Percentiles rank a stretch among this genome's conserved stretches.
phyloP scores from a whole-genome alignment of 768 basidiomycete species.

The Peribolospora baueri region DNA sequence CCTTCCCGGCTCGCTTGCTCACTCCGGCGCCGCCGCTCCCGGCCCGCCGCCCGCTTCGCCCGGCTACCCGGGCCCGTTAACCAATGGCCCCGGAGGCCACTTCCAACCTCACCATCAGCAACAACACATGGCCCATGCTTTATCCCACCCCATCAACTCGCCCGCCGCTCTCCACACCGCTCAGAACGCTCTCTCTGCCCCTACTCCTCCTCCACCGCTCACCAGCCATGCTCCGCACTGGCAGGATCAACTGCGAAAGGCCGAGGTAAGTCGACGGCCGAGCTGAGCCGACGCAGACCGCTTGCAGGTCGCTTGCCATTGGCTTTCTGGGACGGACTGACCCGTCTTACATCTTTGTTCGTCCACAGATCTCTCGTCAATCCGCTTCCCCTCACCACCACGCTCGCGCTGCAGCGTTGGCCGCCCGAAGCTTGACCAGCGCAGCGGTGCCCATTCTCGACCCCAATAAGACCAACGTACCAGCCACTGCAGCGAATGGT shows the following conservation, averaged over 20 bases:
- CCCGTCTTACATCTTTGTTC: conserved; percentile 4
- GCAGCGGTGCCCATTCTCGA: conserved; percentile 78
- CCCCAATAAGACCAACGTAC: conserved; percentile 32
- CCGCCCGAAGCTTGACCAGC: conserved; percentile 62
- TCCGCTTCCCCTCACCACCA: conserved; percentile 78
- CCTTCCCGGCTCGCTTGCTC: no score
- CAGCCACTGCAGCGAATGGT: conserved; percentile 8
- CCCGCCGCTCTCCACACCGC: not conserved
- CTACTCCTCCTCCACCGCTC: not conserved
- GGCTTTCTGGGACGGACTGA: not conserved
- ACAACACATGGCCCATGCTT: no score
- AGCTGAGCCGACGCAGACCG: not conserved
- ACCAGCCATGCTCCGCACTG: not conserved
- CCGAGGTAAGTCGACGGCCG: not conserved
- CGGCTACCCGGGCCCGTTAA: no score
- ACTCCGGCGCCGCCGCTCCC: no score
- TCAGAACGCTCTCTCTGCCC: not conserved
- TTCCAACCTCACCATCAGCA: no score
- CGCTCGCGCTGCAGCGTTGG: conserved; percentile 83
- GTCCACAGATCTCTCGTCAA: conserved; percentile 46
- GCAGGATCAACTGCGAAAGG: not conserved
- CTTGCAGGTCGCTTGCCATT: no score
- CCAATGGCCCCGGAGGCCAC: no score
- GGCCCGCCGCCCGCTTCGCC: no score
- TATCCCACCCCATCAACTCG: no score